Percentiles rank a stretch among this genome's conserved stretches.
phyloP scores from a whole-genome alignment of 1,284 basidiomycete genomes.

The Peniophora sp. region DNA sequence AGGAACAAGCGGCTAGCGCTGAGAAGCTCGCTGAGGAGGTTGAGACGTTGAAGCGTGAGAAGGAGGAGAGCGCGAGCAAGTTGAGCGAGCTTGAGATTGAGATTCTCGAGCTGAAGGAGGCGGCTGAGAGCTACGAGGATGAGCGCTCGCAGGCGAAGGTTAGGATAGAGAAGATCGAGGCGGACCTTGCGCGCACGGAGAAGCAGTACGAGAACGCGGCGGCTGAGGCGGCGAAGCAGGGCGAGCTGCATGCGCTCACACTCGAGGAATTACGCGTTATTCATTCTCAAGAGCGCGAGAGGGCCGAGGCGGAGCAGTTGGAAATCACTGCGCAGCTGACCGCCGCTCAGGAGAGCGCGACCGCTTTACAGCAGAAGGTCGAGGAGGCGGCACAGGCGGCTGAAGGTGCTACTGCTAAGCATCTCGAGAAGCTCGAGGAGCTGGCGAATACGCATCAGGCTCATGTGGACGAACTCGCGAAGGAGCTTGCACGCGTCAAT shows the following conservation, averaged over 20 bases:
- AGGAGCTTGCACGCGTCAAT: slow-evolving; percentile 48
- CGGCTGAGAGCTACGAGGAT: slow-evolving; percentile 58
- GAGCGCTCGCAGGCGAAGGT: slow-evolving; percentile 37
- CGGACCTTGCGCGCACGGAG: slow-evolving; percentile 40
- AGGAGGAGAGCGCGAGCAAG: slow-evolving; percentile 67
- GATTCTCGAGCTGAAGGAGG: slow-evolving; percentile 69
- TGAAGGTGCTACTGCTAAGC: slow-evolving; percentile 34
- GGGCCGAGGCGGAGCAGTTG: slow-evolving; percentile 36
- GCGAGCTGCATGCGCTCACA: slow-evolving; percentile 34
- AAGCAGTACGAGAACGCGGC: slow-evolving; percentile 21
- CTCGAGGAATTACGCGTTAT: slow-evolving; percentile 31
- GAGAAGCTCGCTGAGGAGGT: slow-evolving; percentile 47
- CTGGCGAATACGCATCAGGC: slow-evolving; percentile 36
- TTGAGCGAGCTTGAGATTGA: slow-evolving; percentile 76
- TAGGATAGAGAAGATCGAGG: slow-evolving; percentile 46
- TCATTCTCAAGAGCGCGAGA: slow-evolving; percentile 40
- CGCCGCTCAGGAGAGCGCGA: slow-evolving; percentile 38
- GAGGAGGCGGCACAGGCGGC: slow-evolving; percentile 42
- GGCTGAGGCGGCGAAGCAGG: slow-evolving; percentile 40
- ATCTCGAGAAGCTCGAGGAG: slow-evolving; percentile 41
- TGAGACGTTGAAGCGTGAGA: slow-evolving; percentile 49
- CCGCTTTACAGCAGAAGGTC: slow-evolving; percentile 32
- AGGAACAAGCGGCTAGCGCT: slow-evolving; percentile 35
- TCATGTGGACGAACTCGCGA: slow-evolving; percentile 48
- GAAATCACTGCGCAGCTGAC: slow-evolving; percentile 37